phyloP scores from a whole-genome alignment of 1,139 yeast species.

The Blastobotrys indianensis region DNA sequence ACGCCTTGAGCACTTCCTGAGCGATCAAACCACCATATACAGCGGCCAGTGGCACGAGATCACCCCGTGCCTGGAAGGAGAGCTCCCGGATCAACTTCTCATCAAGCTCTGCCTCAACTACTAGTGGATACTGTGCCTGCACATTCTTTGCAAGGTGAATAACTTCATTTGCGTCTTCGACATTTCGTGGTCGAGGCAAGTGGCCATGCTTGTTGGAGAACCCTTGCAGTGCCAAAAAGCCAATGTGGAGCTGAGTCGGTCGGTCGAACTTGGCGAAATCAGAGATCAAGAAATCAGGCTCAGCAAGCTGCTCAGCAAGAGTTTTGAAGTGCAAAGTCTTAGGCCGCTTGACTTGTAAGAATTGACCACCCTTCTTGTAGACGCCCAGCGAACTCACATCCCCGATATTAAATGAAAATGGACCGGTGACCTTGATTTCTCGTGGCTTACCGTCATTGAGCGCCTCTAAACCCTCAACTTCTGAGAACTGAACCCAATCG shows the following conservation, averaged over 20 bases:
- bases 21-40: constrained; percentile 93
- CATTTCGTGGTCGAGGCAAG: constrained; percentile 73
- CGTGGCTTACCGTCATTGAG: constrained; percentile 68
- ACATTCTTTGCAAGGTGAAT: constrained; percentile 56
- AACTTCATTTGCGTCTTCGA: constrained; percentile 67
- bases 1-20: constrained; percentile 92
- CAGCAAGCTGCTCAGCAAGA: constrained; percentile 54
- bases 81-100: constrained; percentile 64
- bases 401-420: constrained; percentile 79
- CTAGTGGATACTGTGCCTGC: constrained; percentile 51
- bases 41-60: constrained; percentile 83
- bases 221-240: constrained; percentile 81
- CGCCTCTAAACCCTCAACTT: constrained; percentile 61
- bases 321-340: constrained; percentile 54
- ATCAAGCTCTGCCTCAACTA: constrained; percentile 55
- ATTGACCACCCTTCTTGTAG: constrained; percentile 79
- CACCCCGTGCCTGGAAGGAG: constrained; percentile 85
- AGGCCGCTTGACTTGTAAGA: constrained; percentile 90
- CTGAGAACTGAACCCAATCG: constrained; percentile 80
- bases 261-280: constrained; percentile 94
- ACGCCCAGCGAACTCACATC: constrained; percentile 49
- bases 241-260: constrained; percentile 83
- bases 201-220: constrained; percentile 60
- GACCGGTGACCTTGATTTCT: constrained; percentile 83
- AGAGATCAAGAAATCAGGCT: constrained; percentile 76